A percentile compares a stretch with the other conserved stretches of the same genome.
phyloP scores from a whole-genome alignment of 345 rosid genomes.

The Brassica rapa region DNA sequence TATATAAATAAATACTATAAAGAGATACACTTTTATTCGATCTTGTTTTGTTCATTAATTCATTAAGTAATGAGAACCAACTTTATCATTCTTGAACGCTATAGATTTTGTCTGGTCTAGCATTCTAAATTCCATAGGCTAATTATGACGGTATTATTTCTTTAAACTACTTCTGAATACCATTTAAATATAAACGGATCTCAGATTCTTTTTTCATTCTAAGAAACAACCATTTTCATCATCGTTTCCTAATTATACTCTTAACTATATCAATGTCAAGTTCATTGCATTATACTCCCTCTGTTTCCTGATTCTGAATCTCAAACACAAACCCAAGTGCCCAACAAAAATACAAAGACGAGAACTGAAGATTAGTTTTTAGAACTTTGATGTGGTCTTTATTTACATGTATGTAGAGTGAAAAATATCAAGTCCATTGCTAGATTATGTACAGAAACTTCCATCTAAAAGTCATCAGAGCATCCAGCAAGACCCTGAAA shows the following conservation, averaged over 20 bases:
- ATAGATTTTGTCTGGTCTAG: no score
- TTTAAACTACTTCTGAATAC: neutral
- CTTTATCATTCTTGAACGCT: no score
- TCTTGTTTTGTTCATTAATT: no score
- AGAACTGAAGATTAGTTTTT: neutral
- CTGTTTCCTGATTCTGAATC: neutral
- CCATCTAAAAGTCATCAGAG: neutral
- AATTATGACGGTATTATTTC: no score
- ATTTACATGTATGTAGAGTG: constrained; percentile 11
- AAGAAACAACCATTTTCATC: neutral
- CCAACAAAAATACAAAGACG: neutral
- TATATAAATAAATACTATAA: no score
- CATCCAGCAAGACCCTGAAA: constrained; percentile 21
- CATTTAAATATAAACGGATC: neutral
- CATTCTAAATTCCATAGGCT: no score
- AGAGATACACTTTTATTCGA: no score
- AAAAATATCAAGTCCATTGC: neutral
- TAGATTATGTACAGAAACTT: constrained; percentile 23
- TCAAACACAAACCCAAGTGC: neutral
- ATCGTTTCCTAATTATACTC: neutral
- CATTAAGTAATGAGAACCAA: no score
- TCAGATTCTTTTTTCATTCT: neutral
- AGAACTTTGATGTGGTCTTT: neutral
- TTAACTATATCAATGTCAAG: neutral
- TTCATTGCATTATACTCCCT: neutral